Percentiles rank a stretch among this genome's conserved stretches.
phyloP scores from a whole-genome alignment of 1,139 yeast genomes.

The Zhuliangozyma parablackwelliae region DNA sequence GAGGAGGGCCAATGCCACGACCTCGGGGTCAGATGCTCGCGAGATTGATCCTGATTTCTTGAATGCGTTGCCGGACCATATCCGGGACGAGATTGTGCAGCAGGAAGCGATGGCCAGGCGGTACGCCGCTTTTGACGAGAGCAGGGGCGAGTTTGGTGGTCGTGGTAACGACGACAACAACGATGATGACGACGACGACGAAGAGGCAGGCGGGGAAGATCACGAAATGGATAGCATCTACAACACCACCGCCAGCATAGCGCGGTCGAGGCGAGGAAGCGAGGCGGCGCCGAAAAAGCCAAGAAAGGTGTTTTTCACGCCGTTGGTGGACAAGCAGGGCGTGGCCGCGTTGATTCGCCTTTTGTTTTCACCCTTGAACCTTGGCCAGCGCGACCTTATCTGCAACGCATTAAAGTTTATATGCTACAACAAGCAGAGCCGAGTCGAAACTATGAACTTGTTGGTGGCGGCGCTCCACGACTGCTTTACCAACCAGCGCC shows the following conservation, averaged over 20 bases:
- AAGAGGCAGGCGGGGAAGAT: not conserved
- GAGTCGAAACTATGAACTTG: slow-evolving; percentile 72
- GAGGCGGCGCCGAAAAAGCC: slow-evolving; percentile 9
- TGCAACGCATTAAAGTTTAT: slow-evolving; percentile 65
- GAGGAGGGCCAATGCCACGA: slow-evolving; percentile 49
- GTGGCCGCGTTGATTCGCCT: slow-evolving; percentile 69
- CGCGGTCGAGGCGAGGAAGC: slow-evolving; percentile 4
- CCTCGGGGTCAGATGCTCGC: slow-evolving; percentile 41
- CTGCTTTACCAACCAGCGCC: slow-evolving; percentile 57
- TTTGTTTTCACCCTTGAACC: slow-evolving; percentile 70
- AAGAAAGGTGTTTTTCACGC: slow-evolving; percentile 49
- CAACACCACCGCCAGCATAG: not conserved
- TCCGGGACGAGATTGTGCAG: slow-evolving; percentile 68
- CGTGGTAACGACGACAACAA: slow-evolving; percentile 19
- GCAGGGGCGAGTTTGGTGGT: slow-evolving; percentile 20
- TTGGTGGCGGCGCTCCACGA: slow-evolving; percentile 70
- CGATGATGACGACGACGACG: slow-evolving; percentile 15
- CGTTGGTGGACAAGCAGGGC: slow-evolving; percentile 73
- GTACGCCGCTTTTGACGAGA: slow-evolving; percentile 23
- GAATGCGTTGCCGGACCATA: slow-evolving; percentile 72
- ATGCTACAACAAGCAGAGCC: slow-evolving; percentile 73
- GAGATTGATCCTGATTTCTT: slow-evolving; percentile 81
- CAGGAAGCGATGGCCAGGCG: slow-evolving; percentile 57
- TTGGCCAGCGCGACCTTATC: slow-evolving; percentile 58
- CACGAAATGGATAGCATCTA: slow-evolving; percentile 2